Evolutionary conservation across 106 monocot species (phyloP).

Genomic region (Dendrobium chrysotoxum): DNA sequence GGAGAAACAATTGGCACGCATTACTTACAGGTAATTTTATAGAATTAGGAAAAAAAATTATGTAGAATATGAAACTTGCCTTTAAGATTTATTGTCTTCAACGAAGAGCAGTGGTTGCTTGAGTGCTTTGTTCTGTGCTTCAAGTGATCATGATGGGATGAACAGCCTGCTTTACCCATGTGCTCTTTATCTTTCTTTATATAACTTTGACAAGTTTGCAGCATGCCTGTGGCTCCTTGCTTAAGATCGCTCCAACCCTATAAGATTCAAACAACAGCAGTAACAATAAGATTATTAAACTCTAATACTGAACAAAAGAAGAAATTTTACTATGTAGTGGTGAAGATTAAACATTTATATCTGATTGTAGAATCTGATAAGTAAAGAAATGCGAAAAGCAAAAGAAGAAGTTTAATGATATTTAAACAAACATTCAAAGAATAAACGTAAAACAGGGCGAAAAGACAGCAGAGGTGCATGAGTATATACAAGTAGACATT

Average conservation of each 20-base stretch:
- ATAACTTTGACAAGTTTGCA: not conserved
- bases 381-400: not conserved
- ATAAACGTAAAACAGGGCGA: not conserved
- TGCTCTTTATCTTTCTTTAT: not conserved
- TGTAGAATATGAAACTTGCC: not conserved
- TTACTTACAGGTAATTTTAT: not conserved
- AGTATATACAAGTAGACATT: not conserved
- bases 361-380: not conserved
- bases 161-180: not conserved
- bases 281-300: not conserved
- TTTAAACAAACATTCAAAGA: not conserved
- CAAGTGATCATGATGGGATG: not conserved
- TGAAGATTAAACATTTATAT: not conserved
- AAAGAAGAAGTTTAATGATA: not conserved
- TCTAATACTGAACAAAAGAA: not conserved
- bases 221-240: conserved; percentile 4
- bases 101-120: not conserved
- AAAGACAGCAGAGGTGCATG: not conserved
- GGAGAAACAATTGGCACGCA: no score
- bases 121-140: not conserved
- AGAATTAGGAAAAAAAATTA: not conserved
- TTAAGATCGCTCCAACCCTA: not conserved
- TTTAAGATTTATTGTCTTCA: not conserved
- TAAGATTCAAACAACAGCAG: conserved; percentile 1
- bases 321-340: not conserved